A percentile compares a stretch with the other conserved stretches of the same genome.
Conservation (phyloP, 352 stramenopile genomes). For the Pythium rhizo-oryzae region DNA sequence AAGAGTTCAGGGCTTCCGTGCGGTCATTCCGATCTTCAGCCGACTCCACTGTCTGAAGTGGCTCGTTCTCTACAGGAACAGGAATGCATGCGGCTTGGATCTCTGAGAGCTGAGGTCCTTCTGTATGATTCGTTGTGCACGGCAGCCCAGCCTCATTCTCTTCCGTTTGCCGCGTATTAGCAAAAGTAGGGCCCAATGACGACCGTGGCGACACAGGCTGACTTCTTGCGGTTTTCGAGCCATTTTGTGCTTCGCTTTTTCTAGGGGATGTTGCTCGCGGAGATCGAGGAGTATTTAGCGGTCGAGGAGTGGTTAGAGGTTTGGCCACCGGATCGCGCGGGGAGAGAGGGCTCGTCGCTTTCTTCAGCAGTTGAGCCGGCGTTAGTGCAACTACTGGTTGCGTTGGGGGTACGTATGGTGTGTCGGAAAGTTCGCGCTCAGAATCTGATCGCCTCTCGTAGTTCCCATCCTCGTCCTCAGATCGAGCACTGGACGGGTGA, state of each 20-base stretch:
- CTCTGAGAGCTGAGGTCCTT: conserved; percentile 1
- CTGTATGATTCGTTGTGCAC: background rate
- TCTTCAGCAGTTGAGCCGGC: conserved; percentile 55
- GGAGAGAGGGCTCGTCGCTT: conserved; percentile 36
- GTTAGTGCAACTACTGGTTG: conserved; percentile 46
- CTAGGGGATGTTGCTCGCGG: conserved; percentile 11
- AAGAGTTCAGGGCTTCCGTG: background rate
- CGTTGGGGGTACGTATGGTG: conserved; percentile 4
- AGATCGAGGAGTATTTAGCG: conserved; percentile 38
- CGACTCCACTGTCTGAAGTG: background rate
- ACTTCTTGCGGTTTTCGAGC: background rate
- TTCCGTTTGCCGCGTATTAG: background rate
- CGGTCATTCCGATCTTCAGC: background rate
- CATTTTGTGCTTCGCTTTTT: conserved; percentile 4
- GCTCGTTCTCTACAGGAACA: background rate
- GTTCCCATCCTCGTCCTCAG: conserved; percentile 12
- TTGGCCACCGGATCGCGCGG: conserved; percentile 20
- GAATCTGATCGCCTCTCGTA: background rate
- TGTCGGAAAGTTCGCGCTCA: conserved; percentile 7
- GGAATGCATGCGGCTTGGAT: background rate
- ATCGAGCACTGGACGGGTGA: conserved; percentile 27
- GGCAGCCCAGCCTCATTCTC: background rate
- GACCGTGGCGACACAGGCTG: background rate
- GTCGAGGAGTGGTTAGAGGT: conserved; percentile 35
- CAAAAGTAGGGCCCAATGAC: background rate